Evolutionary conservation across 352 stramenopile species (phyloP).

Genomic region (Plasmopara muralis): DNA sequence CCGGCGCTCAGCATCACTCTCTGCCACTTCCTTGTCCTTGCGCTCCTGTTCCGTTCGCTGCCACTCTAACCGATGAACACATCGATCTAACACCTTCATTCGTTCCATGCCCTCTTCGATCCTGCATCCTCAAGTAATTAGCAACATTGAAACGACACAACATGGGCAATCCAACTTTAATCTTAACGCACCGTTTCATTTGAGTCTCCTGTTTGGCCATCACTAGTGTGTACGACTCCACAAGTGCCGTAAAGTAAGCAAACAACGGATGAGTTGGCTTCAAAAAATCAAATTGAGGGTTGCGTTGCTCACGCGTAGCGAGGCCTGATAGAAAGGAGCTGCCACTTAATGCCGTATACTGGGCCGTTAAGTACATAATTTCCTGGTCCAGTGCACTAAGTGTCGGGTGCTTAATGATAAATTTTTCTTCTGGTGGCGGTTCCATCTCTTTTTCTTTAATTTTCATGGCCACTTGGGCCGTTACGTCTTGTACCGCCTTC

Average conservation of each 20-base stretch:
- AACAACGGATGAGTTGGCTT: constrained; percentile 96
- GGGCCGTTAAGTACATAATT: constrained; percentile 97
- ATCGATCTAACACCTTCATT: constrained; percentile 82
- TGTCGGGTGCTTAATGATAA: constrained; percentile 84
- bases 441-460: constrained; percentile 84
- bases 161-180: not conserved
- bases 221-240: constrained; percentile 94
- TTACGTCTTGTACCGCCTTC: constrained; percentile 76
- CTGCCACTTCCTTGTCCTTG: constrained; percentile 61
- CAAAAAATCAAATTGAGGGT: constrained; percentile 97
- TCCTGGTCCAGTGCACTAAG: constrained; percentile 93
- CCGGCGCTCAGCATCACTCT: constrained; percentile 67
- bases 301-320: constrained; percentile 93
- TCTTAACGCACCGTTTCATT: constrained; percentile 46
- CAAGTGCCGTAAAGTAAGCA: constrained; percentile 96
- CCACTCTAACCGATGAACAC: constrained; percentile 81
- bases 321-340: constrained; percentile 94
- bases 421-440: constrained; percentile 59
- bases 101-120: constrained; percentile 71
- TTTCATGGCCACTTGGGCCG: constrained; percentile 86
- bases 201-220: constrained; percentile 63
- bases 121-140: constrained; percentile 9
- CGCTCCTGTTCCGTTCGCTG: constrained; percentile 64
- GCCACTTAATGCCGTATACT: constrained; percentile 95
- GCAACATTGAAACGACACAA: not conserved